These are phyloP conservation scores for Trifolium repens DNA, from an alignment of 306 rosid species.

Conservation along the genomic window DNA sequence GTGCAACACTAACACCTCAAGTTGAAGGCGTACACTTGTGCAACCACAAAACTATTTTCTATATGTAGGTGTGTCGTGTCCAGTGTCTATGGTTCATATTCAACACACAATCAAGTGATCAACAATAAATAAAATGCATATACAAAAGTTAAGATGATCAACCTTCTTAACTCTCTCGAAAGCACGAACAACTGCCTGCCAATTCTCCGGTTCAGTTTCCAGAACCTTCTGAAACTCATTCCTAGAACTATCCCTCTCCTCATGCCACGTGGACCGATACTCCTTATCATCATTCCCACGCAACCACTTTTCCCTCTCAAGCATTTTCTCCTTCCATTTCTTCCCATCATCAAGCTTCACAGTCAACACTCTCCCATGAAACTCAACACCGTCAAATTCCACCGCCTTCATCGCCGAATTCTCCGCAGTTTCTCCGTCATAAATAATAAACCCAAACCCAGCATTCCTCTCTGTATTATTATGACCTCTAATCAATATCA, in stretches of 20 bases:
- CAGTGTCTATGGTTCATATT: not conserved
- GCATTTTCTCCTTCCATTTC: slow-evolving; percentile 63
- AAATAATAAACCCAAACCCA: slow-evolving; percentile 80
- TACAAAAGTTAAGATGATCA: slow-evolving; percentile 21
- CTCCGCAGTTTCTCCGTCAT: slow-evolving; percentile 55
- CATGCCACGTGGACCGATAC: slow-evolving; percentile 77
- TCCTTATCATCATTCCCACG: slow-evolving; percentile 57
- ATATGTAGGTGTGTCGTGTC: not conserved
- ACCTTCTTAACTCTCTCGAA: slow-evolving; percentile 85
- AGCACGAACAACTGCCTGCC: slow-evolving; percentile 83
- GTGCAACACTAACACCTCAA: not conserved
- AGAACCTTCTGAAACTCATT: slow-evolving; percentile 62
- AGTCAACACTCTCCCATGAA: slow-evolving; percentile 79
- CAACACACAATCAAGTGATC: slow-evolving; percentile 14
- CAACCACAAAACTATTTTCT: not conserved
- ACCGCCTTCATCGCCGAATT: slow-evolving; percentile 79
- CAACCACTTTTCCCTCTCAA: slow-evolving; percentile 67
- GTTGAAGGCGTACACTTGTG: not conserved
- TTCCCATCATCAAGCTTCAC: slow-evolving; percentile 87
- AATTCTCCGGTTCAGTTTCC: slow-evolving; percentile 88
- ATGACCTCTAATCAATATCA: slow-evolving; percentile 78
- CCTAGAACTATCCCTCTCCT: slow-evolving; percentile 73
- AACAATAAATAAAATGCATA: not conserved
- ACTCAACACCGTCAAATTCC: slow-evolving; percentile 93
- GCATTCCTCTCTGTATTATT: slow-evolving; percentile 62